Evolutionary conservation across 306 rosid species (phyloP), one percentile per base, ranked within the genome.

Genomic region (Pterocarpus santalinus): DNA sequence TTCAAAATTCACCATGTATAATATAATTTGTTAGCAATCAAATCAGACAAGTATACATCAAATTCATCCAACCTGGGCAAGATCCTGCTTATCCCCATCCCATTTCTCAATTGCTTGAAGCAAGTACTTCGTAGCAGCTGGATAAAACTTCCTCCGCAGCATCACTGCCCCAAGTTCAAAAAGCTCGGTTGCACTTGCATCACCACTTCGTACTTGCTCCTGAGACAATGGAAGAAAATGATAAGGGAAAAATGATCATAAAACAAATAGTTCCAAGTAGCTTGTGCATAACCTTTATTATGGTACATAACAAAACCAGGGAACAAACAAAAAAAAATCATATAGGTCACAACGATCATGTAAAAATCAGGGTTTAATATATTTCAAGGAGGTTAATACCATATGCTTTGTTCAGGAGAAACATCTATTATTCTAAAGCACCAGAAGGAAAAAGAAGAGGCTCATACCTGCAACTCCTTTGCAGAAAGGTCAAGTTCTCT

Each of bases 401-500:
- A 62, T 17, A 28, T 39, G n/a, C 56, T 72, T 22, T 56, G 81
- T 55, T 28, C 65, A 49, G 44, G 65, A 73, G 68, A 53, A 73
- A 72, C 41, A 63, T 44, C 67, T 8, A 71, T 3, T 64, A 41
- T 44, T 65, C 9, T 33, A 72, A 57, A 80, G 73, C 65, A 57
- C 65, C 16, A 75, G 46, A 51, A 77, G 63, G 41, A 76, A 76
- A 56, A 87, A 38, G 85, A 41, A 57, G 5, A 78, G 62, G 68
- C 15, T 78, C 78, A 79, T 72, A 93, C 99, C 89, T 91, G 99
- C 89, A 95, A 85, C 82, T 93, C 99, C 84, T 95, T 95, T 76
- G 99, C 99, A 76, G 99, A 95, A 87, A 95, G 99, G 81, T 95
- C 99, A 43, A 95, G 99, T 85, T 91, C 99, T 79, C 97, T 90